These are phyloP conservation scores for Dorcoceras hygrometricum DNA, from an alignment of 257 asterid species.

Conservation along the genomic window DNA sequence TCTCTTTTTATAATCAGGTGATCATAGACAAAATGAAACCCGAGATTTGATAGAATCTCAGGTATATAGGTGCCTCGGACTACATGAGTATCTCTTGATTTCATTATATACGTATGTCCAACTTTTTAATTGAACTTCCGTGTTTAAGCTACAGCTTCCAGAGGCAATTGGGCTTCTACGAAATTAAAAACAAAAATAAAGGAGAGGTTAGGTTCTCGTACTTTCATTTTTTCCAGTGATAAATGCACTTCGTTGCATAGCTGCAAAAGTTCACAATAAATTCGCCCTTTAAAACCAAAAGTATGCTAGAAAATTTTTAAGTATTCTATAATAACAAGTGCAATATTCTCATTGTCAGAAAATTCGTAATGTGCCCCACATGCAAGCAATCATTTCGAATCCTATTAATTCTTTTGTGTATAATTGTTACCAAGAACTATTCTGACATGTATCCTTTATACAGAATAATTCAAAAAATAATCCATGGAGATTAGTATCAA, in stretches of 20 bases:
- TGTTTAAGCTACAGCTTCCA: background rate
- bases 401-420: background rate
- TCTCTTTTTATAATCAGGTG: too few relatives aligned
- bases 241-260: too few relatives aligned
- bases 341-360: background rate
- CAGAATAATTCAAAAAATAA: background rate
- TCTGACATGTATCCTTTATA: background rate
- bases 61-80: background rate
- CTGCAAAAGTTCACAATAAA: background rate
- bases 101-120: too few relatives aligned
- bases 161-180: background rate
- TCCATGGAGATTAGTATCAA: background rate
- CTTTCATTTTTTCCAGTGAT: background rate
- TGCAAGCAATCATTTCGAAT: background rate
- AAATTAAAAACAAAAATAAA: too few relatives aligned
- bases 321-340: background rate
- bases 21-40: background rate
- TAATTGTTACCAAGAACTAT: background rate
- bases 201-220: background rate
- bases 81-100: too few relatives aligned
- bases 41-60: background rate
- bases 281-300: constrained; percentile 5
- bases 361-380: background rate
- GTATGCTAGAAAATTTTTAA: background rate
- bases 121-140: background rate